A percentile compares a stretch with the other conserved stretches of the same genome.
phyloP scores from a whole-genome alignment of 2,329 filamentous ascomycete genomes.

The Penicillium sp. region DNA sequence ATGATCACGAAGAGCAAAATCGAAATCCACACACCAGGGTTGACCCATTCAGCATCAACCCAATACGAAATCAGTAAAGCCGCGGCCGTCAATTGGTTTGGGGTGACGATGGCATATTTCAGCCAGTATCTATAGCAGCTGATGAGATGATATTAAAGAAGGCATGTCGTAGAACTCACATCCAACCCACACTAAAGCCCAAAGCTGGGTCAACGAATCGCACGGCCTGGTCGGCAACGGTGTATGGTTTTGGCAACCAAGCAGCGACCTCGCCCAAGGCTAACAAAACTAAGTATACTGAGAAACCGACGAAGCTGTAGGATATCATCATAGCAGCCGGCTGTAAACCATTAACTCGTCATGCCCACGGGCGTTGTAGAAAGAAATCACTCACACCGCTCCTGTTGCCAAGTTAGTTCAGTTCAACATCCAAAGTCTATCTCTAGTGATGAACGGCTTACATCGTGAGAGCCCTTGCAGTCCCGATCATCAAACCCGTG shows the following conservation, averaged over 20 bases:
- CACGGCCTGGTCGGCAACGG: conserved; percentile 75
- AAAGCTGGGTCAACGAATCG: conserved; percentile 77
- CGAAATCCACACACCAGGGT: conserved; percentile 75
- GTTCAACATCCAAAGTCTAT: not conserved
- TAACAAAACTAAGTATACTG: conserved; percentile 76
- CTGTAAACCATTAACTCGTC: conserved; percentile 15
- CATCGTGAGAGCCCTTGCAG: conserved; percentile 29
- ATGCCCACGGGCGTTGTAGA: not conserved
- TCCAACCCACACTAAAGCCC: conserved; percentile 74
- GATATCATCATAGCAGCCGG: conserved; percentile 39
- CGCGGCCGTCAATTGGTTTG: conserved; percentile 78
- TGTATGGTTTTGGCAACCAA: conserved; percentile 72
- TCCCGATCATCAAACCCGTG: conserved; percentile 33
- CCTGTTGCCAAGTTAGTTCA: conserved; percentile 17
- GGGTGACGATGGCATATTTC: conserved; percentile 80
- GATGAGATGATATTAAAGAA: not conserved
- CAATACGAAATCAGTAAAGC: conserved; percentile 76
- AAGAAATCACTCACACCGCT: conserved; percentile 26
- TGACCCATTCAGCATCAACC: conserved; percentile 63
- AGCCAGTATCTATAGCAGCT: conserved; percentile 51
- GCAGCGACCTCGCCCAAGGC: conserved; percentile 78
- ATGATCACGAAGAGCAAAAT: conserved; percentile 63
- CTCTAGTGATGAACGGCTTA: conserved; percentile 11
- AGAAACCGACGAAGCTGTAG: conserved; percentile 36
- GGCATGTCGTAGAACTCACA: conserved; percentile 40